phyloP scores from a whole-genome alignment of 192 early-diverging fungal genomes.

The Linnemannia hyalina region DNA sequence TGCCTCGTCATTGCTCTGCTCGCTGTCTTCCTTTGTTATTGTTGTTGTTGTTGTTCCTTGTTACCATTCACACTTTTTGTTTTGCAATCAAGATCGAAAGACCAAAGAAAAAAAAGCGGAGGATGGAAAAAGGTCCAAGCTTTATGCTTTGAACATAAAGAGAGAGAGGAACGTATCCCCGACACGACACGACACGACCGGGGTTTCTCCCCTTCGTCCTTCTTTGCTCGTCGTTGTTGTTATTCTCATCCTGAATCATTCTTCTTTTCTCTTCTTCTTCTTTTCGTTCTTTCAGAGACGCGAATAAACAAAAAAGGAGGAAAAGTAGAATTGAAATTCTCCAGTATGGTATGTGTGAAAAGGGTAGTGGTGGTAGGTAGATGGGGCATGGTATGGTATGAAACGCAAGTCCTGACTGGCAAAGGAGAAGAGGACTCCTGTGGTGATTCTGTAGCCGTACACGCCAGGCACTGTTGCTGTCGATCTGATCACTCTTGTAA shows the following conservation, averaged over 20 bases:
- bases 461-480: too few relatives aligned
- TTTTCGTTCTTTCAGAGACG: neutral
- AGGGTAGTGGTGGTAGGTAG: neutral
- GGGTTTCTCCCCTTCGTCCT: neutral
- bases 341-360: neutral
- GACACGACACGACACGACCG: constrained; percentile 8
- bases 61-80: neutral
- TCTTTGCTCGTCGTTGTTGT: neutral
- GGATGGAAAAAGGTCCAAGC: constrained; percentile 8
- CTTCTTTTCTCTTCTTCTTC: neutral
- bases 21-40: neutral
- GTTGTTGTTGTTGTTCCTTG: neutral
- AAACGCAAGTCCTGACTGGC: neutral
- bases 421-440: neutral
- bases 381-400: neutral
- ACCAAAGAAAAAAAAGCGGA: neutral
- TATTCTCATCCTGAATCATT: neutral
- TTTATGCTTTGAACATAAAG: constrained; percentile 1
- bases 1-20: neutral
- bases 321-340: constrained; percentile 10
- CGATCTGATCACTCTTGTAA: neutral
- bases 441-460: too few relatives aligned
- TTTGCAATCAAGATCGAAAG: constrained; percentile 1
- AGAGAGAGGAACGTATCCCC: neutral
- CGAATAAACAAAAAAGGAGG: constrained; percentile 1